Conservation (phyloP, 768 basidiomycete genomes). For the Leccinum barrowsii region DNA sequence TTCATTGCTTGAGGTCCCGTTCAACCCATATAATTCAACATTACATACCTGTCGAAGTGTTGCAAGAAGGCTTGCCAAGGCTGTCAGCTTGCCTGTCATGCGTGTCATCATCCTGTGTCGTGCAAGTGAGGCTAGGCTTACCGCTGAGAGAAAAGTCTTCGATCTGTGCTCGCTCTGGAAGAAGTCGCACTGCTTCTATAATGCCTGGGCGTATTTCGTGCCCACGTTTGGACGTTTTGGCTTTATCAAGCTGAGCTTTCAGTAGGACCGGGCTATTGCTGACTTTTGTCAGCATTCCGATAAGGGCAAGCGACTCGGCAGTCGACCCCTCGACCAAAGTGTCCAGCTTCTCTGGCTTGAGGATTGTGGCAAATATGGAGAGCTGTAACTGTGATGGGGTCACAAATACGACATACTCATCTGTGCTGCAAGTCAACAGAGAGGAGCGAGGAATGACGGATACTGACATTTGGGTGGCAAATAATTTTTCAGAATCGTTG, state of each 20-base stretch:
- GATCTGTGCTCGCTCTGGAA: conserved; percentile 57
- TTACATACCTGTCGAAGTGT: conserved; percentile 51
- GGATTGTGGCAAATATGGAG: conserved; percentile 70
- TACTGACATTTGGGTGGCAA: conserved; percentile 87
- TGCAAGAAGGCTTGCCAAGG: conserved; percentile 61
- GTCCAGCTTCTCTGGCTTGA: conserved; percentile 68
- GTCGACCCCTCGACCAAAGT: conserved; percentile 67
- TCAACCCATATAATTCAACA: neutral
- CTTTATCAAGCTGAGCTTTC: conserved; percentile 71
- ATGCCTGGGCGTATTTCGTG: conserved; percentile 47
- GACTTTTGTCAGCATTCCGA: conserved; percentile 81
- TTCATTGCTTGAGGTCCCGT: conserved; percentile 2
- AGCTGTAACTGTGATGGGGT: conserved; percentile 83
- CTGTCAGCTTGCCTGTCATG: conserved; percentile 66
- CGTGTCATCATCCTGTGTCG: neutral
- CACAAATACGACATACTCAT: conserved; percentile 98
- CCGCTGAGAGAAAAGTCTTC: conserved; percentile 82
- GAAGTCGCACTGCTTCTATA: conserved; percentile 54
- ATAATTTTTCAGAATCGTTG: conserved; percentile 74
- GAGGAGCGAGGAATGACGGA: neutral
- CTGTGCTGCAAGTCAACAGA: conserved; percentile 38
- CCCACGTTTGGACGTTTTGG: conserved; percentile 41
- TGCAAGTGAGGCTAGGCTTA: conserved; percentile 31
- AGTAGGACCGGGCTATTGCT: conserved; percentile 89
- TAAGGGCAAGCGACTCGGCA: conserved; percentile 74